Evolutionary conservation across 768 basidiomycete species (phyloP), one percentile per base, ranked within the genome.

Genomic region (Phanerodontia chrysosporium): DNA sequence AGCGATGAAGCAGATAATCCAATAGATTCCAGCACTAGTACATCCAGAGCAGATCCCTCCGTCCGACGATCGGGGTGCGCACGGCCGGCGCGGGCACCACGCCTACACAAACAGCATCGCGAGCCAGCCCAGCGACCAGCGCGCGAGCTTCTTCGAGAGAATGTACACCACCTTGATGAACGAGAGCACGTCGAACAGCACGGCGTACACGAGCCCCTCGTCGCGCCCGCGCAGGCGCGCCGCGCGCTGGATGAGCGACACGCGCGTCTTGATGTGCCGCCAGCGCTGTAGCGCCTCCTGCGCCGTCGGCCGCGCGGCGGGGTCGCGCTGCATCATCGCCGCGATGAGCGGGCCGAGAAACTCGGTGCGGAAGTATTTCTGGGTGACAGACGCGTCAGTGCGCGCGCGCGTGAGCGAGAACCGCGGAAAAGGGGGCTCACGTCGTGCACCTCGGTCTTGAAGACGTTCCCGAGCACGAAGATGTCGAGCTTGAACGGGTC

Each of bases 401-500:
- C 35, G 3, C 18, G 28, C 27, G 7, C 3, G 16, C 13, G 12
- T 18, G 7, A 2, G 5, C 12, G 28, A n/a, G 49, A 51, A 10
- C 12, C 14, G 48, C n/a, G n/a, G n/a, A n/a, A n/a, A n/a, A 49
- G 48, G 13, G 21, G 32, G 28, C 55, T 24, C 42, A 56, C 55
- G 16, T 56, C 55, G 22, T 45, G 28, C 1, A 56, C 10, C 24
- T 57, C 28, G 6, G 55, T 58, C 18, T 58, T 45, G 28, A 67
- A 68, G 9, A 72, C 30, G 22, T 69, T 59, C 2, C 70, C 72
- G 0, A 71, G 62, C 0, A 65, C 67, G 55, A 64, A 71, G 0
- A 74, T 55, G 24, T 74, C 73, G 1, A 68, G 25, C 49, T 69
- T 72, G 62, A 69, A 74, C 0, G 70, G 67, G 30, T 74, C 66